Conservation (phyloP, 495 filamentous ascomycete species). For the Penicillium cosmopolitanum region DNA sequence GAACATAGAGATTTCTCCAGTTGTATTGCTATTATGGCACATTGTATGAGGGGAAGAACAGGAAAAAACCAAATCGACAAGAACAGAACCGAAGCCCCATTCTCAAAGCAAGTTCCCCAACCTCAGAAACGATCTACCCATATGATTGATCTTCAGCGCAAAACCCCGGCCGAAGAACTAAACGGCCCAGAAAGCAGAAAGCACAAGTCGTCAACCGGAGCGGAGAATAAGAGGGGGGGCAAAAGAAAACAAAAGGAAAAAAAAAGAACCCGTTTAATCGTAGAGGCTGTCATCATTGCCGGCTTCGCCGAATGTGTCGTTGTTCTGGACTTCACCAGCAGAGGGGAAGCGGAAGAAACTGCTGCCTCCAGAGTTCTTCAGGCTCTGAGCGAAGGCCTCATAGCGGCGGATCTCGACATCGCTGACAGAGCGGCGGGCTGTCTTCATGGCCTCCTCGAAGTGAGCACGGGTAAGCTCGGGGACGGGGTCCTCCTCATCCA, state of each 20-base stretch:
- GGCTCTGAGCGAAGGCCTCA: constrained; percentile 96
- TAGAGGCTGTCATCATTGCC: constrained; percentile 91
- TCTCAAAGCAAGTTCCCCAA: constrained; percentile 20
- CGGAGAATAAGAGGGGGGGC: constrained; percentile 13
- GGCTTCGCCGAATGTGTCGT: constrained; percentile 75
- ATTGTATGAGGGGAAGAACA: constrained; percentile 29
- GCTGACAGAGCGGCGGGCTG: constrained; percentile 87
- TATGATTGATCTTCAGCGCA: constrained; percentile 21
- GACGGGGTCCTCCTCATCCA: constrained; percentile 89
- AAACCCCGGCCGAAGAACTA: constrained; percentile 16
- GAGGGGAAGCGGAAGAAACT: constrained; percentile 97
- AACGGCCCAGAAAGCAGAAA: constrained; percentile 26
- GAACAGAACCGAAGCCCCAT: constrained; percentile 8
- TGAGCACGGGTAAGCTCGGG: constrained; percentile 93
- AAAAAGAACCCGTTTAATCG: constrained; percentile 49
- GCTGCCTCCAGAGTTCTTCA: constrained; percentile 96
- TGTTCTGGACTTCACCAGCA: constrained; percentile 62
- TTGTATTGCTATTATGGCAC: constrained; percentile 36
- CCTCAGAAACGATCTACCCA: constrained; percentile 27
- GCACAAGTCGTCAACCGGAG: constrained; percentile 25
- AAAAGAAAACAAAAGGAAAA: constrained; percentile 16
- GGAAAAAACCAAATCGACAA: constrained; percentile 14
- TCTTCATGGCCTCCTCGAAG: constrained; percentile 98
- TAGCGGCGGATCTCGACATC: constrained; percentile 97
- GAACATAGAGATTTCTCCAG: constrained; percentile 25